phyloP scores from a whole-genome alignment of 495 filamentous ascomycete genomes.

The Oidiodendron maius region DNA sequence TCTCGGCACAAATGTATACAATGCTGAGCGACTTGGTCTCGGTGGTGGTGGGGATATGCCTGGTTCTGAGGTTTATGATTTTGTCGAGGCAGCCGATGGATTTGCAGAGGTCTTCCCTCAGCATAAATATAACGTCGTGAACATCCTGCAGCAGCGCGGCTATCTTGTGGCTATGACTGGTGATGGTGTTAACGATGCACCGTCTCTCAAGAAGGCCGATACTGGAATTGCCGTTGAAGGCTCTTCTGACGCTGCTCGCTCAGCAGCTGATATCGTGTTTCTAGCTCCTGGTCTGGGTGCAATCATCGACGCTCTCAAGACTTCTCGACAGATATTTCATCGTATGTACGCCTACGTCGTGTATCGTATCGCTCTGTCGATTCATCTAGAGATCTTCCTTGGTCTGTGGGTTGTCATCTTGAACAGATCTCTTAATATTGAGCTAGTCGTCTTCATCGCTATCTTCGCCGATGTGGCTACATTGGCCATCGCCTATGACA shows the following conservation, averaged over 20 bases:
- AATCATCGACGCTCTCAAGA: conserved; percentile 91
- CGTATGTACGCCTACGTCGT: conserved; percentile 96
- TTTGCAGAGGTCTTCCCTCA: conserved; percentile 96
- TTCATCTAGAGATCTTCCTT: conserved; percentile 85
- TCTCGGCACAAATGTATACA: conserved; percentile 91
- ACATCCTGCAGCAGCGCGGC: conserved; percentile 93
- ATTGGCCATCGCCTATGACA: conserved; percentile 89
- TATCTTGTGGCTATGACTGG: conserved; percentile 98
- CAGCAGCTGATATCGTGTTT: conserved; percentile 92
- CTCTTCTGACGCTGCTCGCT: conserved; percentile 86
- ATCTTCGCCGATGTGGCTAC: conserved; percentile 95
- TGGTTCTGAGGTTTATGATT: conserved; percentile 87
- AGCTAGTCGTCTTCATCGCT: conserved; percentile 86
- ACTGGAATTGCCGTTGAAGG: conserved; percentile 92
- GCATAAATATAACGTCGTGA: conserved; percentile 96
- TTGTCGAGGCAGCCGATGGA: conserved; percentile 91
- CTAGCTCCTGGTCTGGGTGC: conserved; percentile 84
- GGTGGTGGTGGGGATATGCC: conserved; percentile 86
- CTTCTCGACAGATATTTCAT: conserved; percentile 92
- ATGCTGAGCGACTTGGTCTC: conserved; percentile 68
- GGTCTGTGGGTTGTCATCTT: conserved; percentile 86
- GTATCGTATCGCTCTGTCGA: conserved; percentile 89
- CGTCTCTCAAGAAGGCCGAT: conserved; percentile 93
- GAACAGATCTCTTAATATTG: conserved; percentile 76
- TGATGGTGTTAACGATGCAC: conserved; percentile 96